Evolutionary conservation across 148 eudicot genomes (phyloP), one percentile per base, ranked within the genome.

Genomic region (Heliosperma pusillum): DNA sequence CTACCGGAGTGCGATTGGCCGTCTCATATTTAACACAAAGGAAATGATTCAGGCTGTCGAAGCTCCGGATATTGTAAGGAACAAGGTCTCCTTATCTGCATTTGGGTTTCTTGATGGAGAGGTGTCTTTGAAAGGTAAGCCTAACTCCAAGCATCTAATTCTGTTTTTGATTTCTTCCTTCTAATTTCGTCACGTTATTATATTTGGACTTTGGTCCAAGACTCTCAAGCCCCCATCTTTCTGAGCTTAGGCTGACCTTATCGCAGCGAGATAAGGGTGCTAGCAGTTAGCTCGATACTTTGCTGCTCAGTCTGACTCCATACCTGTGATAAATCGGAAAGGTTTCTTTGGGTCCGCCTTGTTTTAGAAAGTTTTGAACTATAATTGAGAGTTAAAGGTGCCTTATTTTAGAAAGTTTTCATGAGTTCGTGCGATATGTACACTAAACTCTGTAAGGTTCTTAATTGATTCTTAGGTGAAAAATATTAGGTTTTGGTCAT

Each of bases 21-120:
- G 99, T 65, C 84, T 92, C 9, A 42, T 92, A 42, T 92, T 95
- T 80, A 90, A 88, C 76, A 88, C 99, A 67, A 88, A 88, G 30
- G 99, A 92, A 80, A 92, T 95, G 99, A 85, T 92, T 81, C 99
- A 95, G 76, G 90, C 61, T 61, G 80, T 95, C 74, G 97, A 92
- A 85, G 91, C 96, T 65, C 98, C 99, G 30, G 94, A 88, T 80
- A 84, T 71, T 57, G 89, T 95, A 63, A 83, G 83, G 82, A 95
- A 95, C 84, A 88, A 79, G 72, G 97, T 95, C 12, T 82, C 93
- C 26, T 90, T 95, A 65, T 85, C 91, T 30, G 91, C 87, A 47
- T 84, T 95, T 10, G 97, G 99, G 52, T 90, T 92, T 83, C 79
- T 95, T 70, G 92, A 92, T 25, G 99, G 96, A 63, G 88, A 92